A percentile compares a stretch with the other conserved stretches of the same genome.
Evolutionary conservation across 805 yeast genomes (phyloP).

Genomic region (Candida hispaniensis): DNA sequence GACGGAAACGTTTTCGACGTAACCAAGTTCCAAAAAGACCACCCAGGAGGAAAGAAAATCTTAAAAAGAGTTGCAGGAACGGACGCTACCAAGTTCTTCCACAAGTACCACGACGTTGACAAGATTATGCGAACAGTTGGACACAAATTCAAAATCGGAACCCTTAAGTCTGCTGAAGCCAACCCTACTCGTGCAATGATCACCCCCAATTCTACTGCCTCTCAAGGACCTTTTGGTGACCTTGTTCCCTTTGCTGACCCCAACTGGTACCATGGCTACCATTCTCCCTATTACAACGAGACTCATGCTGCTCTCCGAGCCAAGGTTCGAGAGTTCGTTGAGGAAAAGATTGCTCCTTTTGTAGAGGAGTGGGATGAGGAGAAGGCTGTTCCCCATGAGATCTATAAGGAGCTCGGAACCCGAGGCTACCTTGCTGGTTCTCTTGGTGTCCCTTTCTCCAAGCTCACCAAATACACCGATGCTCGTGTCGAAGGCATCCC

Average conservation of each 20-base stretch:
- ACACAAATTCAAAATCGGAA: slow-evolving; percentile 28
- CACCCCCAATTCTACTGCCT: slow-evolving; percentile 17
- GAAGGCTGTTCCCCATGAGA: slow-evolving; percentile 29
- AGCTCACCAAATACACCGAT: slow-evolving; percentile 31
- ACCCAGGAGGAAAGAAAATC: slow-evolving; percentile 74
- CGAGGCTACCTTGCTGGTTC: slow-evolving; percentile 34
- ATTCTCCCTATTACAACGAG: slow-evolving; percentile 32
- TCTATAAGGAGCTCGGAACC: slow-evolving; percentile 30
- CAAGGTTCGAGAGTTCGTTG: slow-evolving; percentile 34
- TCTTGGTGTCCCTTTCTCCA: slow-evolving; percentile 28
- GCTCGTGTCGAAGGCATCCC: slow-evolving; percentile 30
- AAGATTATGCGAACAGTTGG: slow-evolving; percentile 30
- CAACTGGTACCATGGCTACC: slow-evolving; percentile 33
- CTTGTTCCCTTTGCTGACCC: slow-evolving; percentile 34
- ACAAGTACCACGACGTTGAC: slow-evolving; percentile 35
- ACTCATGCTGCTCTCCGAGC: slow-evolving; percentile 33
- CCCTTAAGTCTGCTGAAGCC: slow-evolving; percentile 15
- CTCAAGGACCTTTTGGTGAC: slow-evolving; percentile 22
- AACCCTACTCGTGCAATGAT: slow-evolving; percentile 20
- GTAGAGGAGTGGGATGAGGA: slow-evolving; percentile 36
- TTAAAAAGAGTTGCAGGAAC: slow-evolving; percentile 69
- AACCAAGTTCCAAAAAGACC: slow-evolving; percentile 57
- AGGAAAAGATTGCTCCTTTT: slow-evolving; percentile 31
- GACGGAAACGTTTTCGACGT: slow-evolving; percentile 73
- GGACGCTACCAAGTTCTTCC: slow-evolving; percentile 61